phyloP scores from a whole-genome alignment of 208 protist genomes.

The Leptomonas seymouri region DNA sequence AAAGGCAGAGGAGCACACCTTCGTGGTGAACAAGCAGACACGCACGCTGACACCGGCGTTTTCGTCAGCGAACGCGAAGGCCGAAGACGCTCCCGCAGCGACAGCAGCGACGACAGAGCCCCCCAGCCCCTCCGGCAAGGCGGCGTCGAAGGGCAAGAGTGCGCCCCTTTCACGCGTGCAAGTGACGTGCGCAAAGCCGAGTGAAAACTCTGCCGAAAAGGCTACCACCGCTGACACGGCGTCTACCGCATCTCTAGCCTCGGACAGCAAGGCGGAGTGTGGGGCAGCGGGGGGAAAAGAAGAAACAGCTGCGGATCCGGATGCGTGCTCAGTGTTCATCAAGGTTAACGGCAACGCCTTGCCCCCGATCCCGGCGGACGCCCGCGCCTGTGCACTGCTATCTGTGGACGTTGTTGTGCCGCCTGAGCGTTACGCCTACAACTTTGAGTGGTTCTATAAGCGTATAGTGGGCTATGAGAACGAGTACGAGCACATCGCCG shows the following conservation, averaged over 20 bases:
- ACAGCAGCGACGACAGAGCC: not conserved
- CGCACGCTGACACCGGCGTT: slow-evolving; percentile 12
- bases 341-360: slow-evolving; percentile 45
- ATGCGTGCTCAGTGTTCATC: slow-evolving; percentile 19
- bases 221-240: not conserved
- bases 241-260: not conserved
- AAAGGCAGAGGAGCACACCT: slow-evolving; percentile 22
- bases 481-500: slow-evolving; percentile 80
- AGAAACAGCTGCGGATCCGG: slow-evolving; percentile 1
- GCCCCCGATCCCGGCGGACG: slow-evolving; percentile 51
- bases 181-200: slow-evolving; percentile 20
- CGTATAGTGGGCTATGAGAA: slow-evolving; percentile 64
- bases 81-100: not conserved
- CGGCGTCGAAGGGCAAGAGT: slow-evolving; percentile 6
- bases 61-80: not conserved
- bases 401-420: slow-evolving; percentile 78
- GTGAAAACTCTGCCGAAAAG: not conserved
- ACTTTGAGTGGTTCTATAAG: slow-evolving; percentile 87
- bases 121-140: not conserved
- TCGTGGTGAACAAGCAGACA: slow-evolving; percentile 29
- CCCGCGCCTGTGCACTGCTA: slow-evolving; percentile 58
- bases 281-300: not conserved
- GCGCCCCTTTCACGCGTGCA: slow-evolving; percentile 22
- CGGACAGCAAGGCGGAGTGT: not conserved
- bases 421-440: slow-evolving; percentile 56